Conservation (phyloP, 2,329 filamentous ascomycete species). For the Drechslerella coelobrocha region DNA sequence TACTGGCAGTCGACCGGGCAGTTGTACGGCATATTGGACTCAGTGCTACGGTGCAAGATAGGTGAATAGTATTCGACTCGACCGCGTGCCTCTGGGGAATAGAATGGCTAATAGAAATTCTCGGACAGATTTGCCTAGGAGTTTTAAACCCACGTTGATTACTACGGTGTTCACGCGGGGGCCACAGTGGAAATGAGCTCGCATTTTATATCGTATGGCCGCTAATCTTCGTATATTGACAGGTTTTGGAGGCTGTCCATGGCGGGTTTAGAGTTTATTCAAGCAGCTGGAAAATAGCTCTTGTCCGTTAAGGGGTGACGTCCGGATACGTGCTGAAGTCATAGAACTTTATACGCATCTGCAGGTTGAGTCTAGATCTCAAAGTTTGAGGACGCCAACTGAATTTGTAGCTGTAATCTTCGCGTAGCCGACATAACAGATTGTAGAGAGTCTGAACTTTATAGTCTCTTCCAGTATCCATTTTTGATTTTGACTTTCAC, state of each 20-base stretch:
- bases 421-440: too few species aligned
- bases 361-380: too few species aligned
- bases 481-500: too few species aligned
- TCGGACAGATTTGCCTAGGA: neutral
- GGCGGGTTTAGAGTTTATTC: constrained; percentile 45
- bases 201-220: constrained; percentile 33
- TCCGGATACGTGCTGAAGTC: neutral
- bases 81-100: neutral
- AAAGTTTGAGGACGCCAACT: neutral
- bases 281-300: neutral
- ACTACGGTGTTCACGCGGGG: constrained; percentile 28
- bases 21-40: constrained; percentile 27
- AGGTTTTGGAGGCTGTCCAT: neutral
- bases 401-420: neutral
- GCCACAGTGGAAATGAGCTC: constrained; percentile 42
- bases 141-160: constrained; percentile 31
- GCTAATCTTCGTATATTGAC: constrained; percentile 20
- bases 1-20: constrained; percentile 35
- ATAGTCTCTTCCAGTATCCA: neutral
- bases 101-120: neutral
- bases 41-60: neutral
- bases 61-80: too few species aligned
- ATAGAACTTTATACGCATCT: neutral
- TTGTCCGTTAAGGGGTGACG: neutral
- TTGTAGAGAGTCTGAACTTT: constrained; percentile 1